Base-by-base conservation (phyloP, 1,139 yeast species). In the Blastobotrys malaysiensis region DNA sequence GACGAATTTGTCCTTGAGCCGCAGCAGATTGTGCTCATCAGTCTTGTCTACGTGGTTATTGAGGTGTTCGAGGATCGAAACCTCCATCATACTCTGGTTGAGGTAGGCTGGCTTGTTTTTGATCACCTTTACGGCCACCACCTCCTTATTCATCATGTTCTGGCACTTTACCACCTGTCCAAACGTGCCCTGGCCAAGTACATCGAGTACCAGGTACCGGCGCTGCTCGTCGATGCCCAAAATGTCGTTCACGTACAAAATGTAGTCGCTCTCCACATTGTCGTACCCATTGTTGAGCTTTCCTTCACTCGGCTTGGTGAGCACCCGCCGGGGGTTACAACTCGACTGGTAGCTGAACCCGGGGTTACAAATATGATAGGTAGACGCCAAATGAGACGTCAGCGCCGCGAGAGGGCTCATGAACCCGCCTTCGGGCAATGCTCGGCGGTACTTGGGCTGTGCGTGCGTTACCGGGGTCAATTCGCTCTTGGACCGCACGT, bases 101-200 rank as follows among this genome's bases (percentile, higher is more conserved):
- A 91, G 76, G 65, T 88, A 91, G 9, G 96, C 97, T 4, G 96
- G 89, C 66, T 87, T 88, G 43, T 96, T 87, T 69, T 93, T 93
- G 61, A 93, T 88, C 46, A 93, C 96, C 69, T 93, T 93, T 46
- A 95, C 96, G 0, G 99, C 99, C 48, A 91, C 89, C 22, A 93
- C 83, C 57, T 89, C 91, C 66, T 89, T 95, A 49, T 95, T 90
- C 50, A 83, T 76, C 70, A 93, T 76, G 69, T 93, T 90, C 70
- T 93, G 99, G 72, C 98, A 93, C 71, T 93, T 93, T 36, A 91
- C 98, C 53, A 95, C 99, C 71, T 93, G 99, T 4, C 99, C 99
- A 77, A 95, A 93, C 0, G 99, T 91, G 2, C 99, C 99, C 61
- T 91, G 93, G 0, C 99, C 99, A 48, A 95, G 73, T 21, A 93